Percentiles rank a stretch among this genome's conserved stretches.
phyloP scores from a whole-genome alignment of 192 early-diverging fungal species.

The Globomyces pollinis-pini region DNA sequence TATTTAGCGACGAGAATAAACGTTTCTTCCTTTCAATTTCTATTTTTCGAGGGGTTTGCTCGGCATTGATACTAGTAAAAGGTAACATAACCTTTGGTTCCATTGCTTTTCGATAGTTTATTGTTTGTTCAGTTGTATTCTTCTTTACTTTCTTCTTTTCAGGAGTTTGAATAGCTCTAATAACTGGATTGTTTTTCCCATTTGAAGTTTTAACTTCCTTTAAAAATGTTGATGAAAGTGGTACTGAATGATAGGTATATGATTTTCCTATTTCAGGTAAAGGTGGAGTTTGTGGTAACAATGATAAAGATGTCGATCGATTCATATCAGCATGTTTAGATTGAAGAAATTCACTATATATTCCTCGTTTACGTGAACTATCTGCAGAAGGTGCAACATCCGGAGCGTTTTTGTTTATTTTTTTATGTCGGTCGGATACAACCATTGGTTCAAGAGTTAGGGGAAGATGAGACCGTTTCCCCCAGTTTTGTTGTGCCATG shows the following conservation, averaged over 20 bases:
- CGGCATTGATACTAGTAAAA: constrained; percentile 31
- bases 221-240: not conserved
- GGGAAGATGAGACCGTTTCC: too few relatives aligned
- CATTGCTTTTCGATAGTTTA: constrained; percentile 30
- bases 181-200: not conserved
- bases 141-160: not conserved
- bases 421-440: not conserved
- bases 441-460: constrained; percentile 10
- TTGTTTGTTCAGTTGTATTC: not conserved
- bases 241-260: not conserved
- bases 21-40: constrained; percentile 49
- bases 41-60: constrained; percentile 47
- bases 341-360: constrained; percentile 8
- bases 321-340: too few relatives aligned
- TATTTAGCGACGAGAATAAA: constrained; percentile 32
- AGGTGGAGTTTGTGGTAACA: not conserved
- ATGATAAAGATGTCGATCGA: too few relatives aligned
- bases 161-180: not conserved
- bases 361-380: not conserved
- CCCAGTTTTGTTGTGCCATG: too few relatives aligned
- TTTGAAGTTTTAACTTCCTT: not conserved
- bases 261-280: not conserved
- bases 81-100: constrained; percentile 48
- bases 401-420: not conserved
- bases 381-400: not conserved